Evolutionary conservation across 163 green algal genomes (phyloP), one percentile per base, ranked within the genome.

Genomic region (Coccomyxa subellipsoidea): DNA sequence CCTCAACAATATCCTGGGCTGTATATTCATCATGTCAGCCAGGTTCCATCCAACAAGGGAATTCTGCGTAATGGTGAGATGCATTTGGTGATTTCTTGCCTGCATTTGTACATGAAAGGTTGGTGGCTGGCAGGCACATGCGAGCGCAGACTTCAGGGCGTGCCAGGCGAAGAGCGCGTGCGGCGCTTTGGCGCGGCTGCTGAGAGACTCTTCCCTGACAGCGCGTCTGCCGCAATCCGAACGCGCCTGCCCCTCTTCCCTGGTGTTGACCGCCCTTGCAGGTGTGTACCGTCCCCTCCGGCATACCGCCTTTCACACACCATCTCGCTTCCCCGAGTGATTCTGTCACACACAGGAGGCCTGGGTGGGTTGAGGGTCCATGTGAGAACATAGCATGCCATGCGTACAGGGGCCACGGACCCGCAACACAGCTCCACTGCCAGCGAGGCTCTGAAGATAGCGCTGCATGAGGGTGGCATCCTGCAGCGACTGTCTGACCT

Each of bases 371-470:
- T 10, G 10, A 54, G 39, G 8, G 39, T 54, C 39, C 8, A 54
- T 54, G 8, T 54, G 10, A 54, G 10, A 54, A 54, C 10, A 59
- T 12, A 18, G 21, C 15, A 8, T 27, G 15, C 23, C 40, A 7
- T 73, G 5, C 32, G 27, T 80, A 47, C 80, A 84, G 80, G 31
- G 54, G 80, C 80, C 25, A 59, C 69, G n/a, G 40, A 77, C 38
- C 82, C 82, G 32, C 59, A 82, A 38, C 71, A 82, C 35, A 76
- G 38, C 82, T 79, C 66, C 3, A 32, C 53, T 25, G 82, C 76
- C 31, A 47, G 29, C 25, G 82, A 85, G n/a, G 40, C 72, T n/a
- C 59, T 86, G 25, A 86, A 86, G 77, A 40, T 31, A 4, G 79
- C 38, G 5, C 29, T 86, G 77, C 69, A 72, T 15, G 34, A 76